phyloP scores from a whole-genome alignment of 2,329 filamentous ascomycete species.

The Bipolaris gigantea region DNA sequence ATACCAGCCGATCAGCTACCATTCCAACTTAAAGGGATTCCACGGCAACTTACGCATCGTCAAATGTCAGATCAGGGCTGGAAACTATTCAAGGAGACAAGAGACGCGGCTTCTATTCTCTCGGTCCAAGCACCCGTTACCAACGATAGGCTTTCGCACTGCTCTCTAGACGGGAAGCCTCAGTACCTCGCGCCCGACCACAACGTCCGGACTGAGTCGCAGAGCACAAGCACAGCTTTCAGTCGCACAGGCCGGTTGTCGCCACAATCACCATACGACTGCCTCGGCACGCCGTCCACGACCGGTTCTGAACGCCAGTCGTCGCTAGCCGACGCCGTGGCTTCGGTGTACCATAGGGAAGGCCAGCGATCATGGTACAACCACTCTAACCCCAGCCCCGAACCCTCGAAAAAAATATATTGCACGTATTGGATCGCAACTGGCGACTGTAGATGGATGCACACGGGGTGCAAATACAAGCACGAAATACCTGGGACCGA shows the following conservation, averaged over 20 bases:
- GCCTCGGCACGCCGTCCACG: background rate
- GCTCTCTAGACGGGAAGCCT: background rate
- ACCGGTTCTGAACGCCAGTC: background rate
- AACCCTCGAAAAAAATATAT: constrained; percentile 65
- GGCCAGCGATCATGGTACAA: constrained; percentile 38
- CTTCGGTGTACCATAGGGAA: constrained; percentile 29
- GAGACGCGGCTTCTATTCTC: constrained; percentile 11
- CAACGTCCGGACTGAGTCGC: constrained; percentile 9
- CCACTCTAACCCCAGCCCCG: constrained; percentile 46
- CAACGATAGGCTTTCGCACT: background rate
- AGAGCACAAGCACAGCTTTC: background rate
- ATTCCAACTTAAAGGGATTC: constrained; percentile 44
- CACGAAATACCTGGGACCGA: constrained; percentile 82
- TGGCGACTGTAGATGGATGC: constrained; percentile 80
- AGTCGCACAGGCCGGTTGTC: background rate
- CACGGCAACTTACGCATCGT: constrained; percentile 36
- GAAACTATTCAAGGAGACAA: constrained; percentile 27
- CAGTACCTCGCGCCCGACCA: constrained; percentile 26
- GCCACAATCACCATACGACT: background rate
- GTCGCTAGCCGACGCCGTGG: constrained; percentile 30
- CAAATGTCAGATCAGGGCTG: constrained; percentile 30
- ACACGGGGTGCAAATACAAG: constrained; percentile 85
- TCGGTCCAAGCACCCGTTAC: constrained; percentile 8
- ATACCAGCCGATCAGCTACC: constrained; percentile 51
- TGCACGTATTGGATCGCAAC: constrained; percentile 90